Conservation (phyloP, 2,329 filamentous ascomycete genomes). For the Fusarium chaquense region DNA sequence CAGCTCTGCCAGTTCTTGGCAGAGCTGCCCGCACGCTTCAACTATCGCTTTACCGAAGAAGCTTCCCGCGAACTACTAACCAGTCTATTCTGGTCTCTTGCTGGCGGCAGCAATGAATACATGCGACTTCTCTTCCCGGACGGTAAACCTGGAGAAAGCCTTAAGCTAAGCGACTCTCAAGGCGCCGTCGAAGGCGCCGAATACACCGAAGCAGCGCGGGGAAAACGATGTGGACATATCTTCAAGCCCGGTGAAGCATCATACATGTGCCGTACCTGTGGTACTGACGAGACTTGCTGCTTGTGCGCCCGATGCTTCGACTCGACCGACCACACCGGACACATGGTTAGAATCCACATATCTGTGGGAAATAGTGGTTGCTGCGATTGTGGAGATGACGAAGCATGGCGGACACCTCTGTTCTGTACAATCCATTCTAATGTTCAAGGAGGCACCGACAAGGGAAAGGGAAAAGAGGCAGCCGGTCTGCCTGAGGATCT, state of each 20-base stretch:
- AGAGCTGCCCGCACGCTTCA: slow-evolving; percentile 78
- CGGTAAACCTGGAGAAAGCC: slow-evolving; percentile 71
- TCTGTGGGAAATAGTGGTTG: slow-evolving; percentile 94
- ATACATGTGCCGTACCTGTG: slow-evolving; percentile 94
- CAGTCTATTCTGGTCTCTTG: slow-evolving; percentile 88
- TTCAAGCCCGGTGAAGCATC: slow-evolving; percentile 95
- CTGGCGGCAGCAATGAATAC: slow-evolving; percentile 78
- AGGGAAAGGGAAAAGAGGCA: slow-evolving; percentile 71
- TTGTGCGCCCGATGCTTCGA: slow-evolving; percentile 96
- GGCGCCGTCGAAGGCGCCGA: slow-evolving; percentile 94
- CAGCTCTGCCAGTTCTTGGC: slow-evolving; percentile 87
- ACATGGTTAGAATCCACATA: slow-evolving; percentile 89
- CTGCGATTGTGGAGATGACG: slow-evolving; percentile 95
- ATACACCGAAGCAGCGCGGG: slow-evolving; percentile 90
- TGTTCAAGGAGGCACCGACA: slow-evolving; percentile 60
- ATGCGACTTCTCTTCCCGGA: slow-evolving; percentile 85
- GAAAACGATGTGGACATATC: slow-evolving; percentile 96
- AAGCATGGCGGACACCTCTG: slow-evolving; percentile 90
- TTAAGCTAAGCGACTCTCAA: slow-evolving; percentile 88
- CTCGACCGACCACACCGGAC: slow-evolving; percentile 91
- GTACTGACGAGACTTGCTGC: slow-evolving; percentile 93
- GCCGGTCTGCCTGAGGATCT: slow-evolving; percentile 79
- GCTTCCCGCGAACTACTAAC: slow-evolving; percentile 79
- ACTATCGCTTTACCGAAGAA: slow-evolving; percentile 79
- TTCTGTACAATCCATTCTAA: slow-evolving; percentile 94